Percentiles rank a stretch among this genome's conserved stretches.
Evolutionary conservation across 2,329 filamentous ascomycete genomes (phyloP).

Genomic region (Fusarium mangiferae): DNA sequence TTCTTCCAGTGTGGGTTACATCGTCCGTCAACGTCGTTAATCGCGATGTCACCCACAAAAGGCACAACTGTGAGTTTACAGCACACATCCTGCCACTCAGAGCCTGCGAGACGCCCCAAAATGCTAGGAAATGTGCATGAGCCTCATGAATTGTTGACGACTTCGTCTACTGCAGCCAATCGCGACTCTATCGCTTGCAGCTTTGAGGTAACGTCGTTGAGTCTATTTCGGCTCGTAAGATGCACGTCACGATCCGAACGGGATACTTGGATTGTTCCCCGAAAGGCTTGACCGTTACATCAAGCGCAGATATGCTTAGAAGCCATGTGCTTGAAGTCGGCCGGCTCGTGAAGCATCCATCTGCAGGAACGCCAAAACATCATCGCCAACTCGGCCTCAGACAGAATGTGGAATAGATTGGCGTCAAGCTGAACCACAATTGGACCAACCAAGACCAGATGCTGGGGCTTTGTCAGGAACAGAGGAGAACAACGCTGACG

Average conservation of each 20-base stretch:
- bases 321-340: conserved; percentile 16
- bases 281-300: conserved; percentile 22
- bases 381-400: neutral
- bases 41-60: conserved; percentile 29
- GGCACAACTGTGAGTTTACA: conserved; percentile 1
- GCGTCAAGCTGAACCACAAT: neutral
- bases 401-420: neutral
- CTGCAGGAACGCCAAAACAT: neutral
- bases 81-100: neutral
- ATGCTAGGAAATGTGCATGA: conserved; percentile 26
- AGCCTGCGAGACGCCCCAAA: neutral
- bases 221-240: conserved; percentile 17
- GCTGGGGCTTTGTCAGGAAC: neutral
- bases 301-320: neutral
- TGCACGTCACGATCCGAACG: conserved; percentile 29
- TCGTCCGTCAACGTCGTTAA: conserved; percentile 13
- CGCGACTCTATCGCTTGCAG: neutral
- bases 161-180: neutral
- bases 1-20: conserved; percentile 33
- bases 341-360: neutral
- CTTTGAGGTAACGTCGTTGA: neutral
- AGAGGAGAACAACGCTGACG: conserved; percentile 19
- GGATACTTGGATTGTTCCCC: conserved; percentile 15
- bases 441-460: neutral
- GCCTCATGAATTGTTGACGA: conserved; percentile 29